Percentiles rank a stretch among this genome's conserved stretches.
phyloP scores from a whole-genome alignment of 179 eudicot species.

The Spinacia oleracea region DNA sequence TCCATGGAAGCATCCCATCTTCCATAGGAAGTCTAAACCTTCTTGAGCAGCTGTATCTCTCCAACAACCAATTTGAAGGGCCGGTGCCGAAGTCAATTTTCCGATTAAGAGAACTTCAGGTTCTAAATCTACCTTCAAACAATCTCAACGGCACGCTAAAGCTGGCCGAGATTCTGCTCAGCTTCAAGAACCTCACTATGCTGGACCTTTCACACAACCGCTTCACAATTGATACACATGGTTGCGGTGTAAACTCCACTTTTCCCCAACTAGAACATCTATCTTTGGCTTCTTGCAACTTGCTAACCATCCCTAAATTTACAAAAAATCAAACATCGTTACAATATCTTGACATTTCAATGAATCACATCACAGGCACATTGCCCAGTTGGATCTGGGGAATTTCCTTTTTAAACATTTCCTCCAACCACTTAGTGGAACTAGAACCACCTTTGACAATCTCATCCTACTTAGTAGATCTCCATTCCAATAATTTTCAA shows the following conservation, averaged over 20 bases:
- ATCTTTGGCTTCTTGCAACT: constrained; percentile 38
- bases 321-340: constrained; percentile 35
- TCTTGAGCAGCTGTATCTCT: constrained; percentile 35
- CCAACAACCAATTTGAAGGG: constrained; percentile 47
- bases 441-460: constrained; percentile 26
- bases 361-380: constrained; percentile 40
- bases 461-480: constrained; percentile 11
- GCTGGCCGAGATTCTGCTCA: constrained; percentile 28
- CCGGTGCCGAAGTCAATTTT: constrained; percentile 41
- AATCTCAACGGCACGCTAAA: constrained; percentile 43
- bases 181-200: constrained; percentile 24
- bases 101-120: constrained; percentile 20
- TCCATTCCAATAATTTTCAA: constrained; percentile 40
- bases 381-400: constrained; percentile 56
- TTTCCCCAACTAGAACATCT: constrained; percentile 27
- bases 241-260: neutral
- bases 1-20: constrained; percentile 48
- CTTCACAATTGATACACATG: constrained; percentile 26
- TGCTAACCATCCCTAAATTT: constrained; percentile 37
- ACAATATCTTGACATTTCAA: constrained; percentile 40
- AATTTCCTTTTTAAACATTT: constrained; percentile 36
- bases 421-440: constrained; percentile 32
- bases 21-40: constrained; percentile 30
- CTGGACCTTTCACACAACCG: constrained; percentile 50
- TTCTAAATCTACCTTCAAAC: constrained; percentile 38